A percentile compares a stretch with the other conserved stretches of the same genome.
These are phyloP conservation scores for Globisporangium parvum DNA, from an alignment of 352 stramenopile species.

Conservation along the genomic window DNA sequence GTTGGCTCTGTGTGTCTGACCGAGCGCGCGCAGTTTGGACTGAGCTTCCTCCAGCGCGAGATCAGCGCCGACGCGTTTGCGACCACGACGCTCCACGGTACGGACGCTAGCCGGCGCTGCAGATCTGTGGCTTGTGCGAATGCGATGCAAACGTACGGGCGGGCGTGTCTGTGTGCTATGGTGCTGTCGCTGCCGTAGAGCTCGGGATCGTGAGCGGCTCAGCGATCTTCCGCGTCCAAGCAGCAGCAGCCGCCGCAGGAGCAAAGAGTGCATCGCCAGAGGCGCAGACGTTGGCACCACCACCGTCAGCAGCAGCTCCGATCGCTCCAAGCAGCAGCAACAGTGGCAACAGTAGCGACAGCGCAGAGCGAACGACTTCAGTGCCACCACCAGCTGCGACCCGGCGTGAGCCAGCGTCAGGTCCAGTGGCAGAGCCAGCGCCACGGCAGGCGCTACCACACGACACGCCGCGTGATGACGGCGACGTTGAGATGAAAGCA, in stretches of 20 bases:
- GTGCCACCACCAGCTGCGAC: background rate
- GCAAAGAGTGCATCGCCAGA: background rate
- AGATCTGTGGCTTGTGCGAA: background rate
- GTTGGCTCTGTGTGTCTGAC: background rate
- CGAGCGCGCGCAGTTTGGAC: constrained; percentile 37
- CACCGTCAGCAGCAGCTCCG: too few species aligned
- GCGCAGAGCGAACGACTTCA: too few species aligned
- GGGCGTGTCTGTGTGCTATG: background rate
- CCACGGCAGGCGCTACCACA: background rate
- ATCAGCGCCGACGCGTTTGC: constrained; percentile 44
- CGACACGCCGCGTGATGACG: background rate
- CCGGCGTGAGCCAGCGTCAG: too few species aligned
- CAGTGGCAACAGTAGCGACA: background rate
- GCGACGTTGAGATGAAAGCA: constrained; percentile 51
- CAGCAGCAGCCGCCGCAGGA: constrained; percentile 4
- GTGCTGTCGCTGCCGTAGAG: too few species aligned
- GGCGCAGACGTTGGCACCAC: background rate
- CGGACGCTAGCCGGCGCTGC: background rate
- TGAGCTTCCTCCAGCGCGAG: constrained; percentile 78
- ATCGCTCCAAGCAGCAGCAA: background rate
- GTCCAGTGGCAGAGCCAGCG: background rate
- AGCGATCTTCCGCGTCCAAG: constrained; percentile 77
- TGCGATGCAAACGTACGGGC: background rate
- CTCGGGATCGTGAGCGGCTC: constrained; percentile 76
- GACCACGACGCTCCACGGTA: constrained; percentile 65